These are phyloP conservation scores for Albugo laibachii DNA, from an alignment of 352 stramenopile genomes.

Conservation along the genomic window DNA sequence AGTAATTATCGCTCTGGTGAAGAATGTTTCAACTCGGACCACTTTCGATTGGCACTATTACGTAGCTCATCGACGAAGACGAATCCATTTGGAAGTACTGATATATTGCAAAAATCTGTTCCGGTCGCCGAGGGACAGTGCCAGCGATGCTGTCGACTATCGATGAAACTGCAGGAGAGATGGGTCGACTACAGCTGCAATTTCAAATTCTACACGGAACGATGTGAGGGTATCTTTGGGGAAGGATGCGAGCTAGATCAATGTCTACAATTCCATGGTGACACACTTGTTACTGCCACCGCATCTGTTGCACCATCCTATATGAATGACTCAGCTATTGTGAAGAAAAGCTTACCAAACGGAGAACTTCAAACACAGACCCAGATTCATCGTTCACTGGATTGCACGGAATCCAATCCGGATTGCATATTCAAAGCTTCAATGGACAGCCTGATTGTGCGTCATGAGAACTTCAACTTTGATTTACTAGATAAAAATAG, in stretches of 20 bases:
- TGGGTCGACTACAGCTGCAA: slow-evolving; percentile 49
- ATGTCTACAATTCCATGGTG: slow-evolving; percentile 28
- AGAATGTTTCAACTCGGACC: neutral
- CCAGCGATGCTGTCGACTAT: slow-evolving; percentile 10
- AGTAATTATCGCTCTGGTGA: neutral
- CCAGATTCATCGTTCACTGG: slow-evolving; percentile 35
- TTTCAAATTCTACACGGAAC: slow-evolving; percentile 18
- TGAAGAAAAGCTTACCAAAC: slow-evolving; percentile 1
- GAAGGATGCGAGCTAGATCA: slow-evolving; percentile 23
- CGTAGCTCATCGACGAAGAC: neutral
- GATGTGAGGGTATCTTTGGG: slow-evolving; percentile 14
- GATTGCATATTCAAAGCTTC: neutral
- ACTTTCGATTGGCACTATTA: neutral
- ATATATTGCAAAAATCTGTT: neutral
- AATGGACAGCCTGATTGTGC: slow-evolving; percentile 4
- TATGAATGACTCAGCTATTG: slow-evolving; percentile 6
- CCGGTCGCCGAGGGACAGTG: slow-evolving; percentile 1
- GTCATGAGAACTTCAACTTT: neutral
- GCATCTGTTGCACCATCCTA: slow-evolving; percentile 15
- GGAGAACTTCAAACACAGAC: slow-evolving; percentile 21
- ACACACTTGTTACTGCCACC: slow-evolving; percentile 19
- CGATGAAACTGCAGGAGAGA: slow-evolving; percentile 23
- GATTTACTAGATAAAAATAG: neutral
- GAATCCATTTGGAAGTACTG: neutral
- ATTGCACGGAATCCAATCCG: slow-evolving; percentile 13